These are phyloP conservation scores for Phytopythium boreale DNA, from an alignment of 352 stramenopile genomes.

Conservation along the genomic window DNA sequence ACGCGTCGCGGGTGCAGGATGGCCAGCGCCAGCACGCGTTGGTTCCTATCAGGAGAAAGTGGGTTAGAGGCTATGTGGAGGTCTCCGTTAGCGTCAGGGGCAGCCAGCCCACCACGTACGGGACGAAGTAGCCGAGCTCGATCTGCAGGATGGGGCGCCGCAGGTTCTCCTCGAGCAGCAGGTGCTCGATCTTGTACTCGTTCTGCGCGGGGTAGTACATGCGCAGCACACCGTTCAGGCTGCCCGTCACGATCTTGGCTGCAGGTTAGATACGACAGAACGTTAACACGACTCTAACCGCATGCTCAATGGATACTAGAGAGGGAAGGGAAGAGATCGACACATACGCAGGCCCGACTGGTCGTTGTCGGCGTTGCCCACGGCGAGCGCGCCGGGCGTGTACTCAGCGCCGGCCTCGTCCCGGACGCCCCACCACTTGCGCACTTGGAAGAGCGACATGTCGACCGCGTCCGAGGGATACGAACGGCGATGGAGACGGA, in stretches of 20 bases:
- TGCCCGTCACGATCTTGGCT: constrained; percentile 90
- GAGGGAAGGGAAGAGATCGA: neutral
- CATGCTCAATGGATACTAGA: neutral
- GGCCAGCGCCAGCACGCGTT: constrained; percentile 60
- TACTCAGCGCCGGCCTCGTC: constrained; percentile 79
- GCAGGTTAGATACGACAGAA: neutral
- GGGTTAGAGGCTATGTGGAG: neutral
- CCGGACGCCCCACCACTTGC: constrained; percentile 86
- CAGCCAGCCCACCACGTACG: constrained; percentile 53
- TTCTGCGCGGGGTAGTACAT: constrained; percentile 78
- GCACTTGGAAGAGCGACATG: constrained; percentile 91
- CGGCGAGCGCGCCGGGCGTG: constrained; percentile 59
- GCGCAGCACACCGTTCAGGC: constrained; percentile 80
- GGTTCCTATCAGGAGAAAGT: constrained; percentile 29
- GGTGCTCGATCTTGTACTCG: constrained; percentile 87
- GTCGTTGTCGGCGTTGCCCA: constrained; percentile 90
- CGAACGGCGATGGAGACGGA: neutral
- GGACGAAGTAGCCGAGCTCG: constrained; percentile 79
- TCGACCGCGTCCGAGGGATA: too few relatives aligned
- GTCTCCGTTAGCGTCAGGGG: too few relatives aligned
- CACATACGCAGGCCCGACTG: constrained; percentile 38
- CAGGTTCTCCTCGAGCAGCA: constrained; percentile 87
- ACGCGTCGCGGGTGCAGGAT: constrained; percentile 85
- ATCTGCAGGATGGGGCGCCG: constrained; percentile 86
- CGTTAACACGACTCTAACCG: neutral